These are phyloP conservation scores for Mycena haematopus DNA, from an alignment of 768 basidiomycete genomes.

Conservation along the genomic window DNA sequence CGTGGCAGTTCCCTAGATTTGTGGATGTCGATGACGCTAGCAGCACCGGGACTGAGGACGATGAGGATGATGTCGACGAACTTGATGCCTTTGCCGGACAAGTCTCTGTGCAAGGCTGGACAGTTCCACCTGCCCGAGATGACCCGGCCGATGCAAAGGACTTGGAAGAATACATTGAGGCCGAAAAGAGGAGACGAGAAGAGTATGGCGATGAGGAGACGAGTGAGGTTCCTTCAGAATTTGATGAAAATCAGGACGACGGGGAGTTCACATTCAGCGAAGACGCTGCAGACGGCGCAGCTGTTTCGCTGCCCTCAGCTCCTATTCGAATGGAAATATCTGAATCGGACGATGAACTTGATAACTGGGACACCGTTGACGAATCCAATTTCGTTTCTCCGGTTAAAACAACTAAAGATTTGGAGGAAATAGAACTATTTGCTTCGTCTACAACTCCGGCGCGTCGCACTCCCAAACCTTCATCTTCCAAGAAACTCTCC, in stretches of 20 bases:
- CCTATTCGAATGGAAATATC: conserved; percentile 27
- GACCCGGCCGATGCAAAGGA: conserved; percentile 65
- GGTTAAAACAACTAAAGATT: neutral
- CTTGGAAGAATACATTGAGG: conserved; percentile 68
- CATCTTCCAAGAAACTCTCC: conserved; percentile 9
- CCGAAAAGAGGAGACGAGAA: conserved; percentile 60
- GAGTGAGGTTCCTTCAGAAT: conserved; percentile 31
- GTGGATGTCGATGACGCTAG: too few species aligned
- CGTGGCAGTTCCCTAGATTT: too few species aligned
- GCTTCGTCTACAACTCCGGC: neutral
- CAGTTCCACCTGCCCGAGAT: conserved; percentile 51
- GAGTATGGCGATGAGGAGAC: conserved; percentile 55
- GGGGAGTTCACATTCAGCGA: neutral
- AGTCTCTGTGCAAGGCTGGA: conserved; percentile 36
- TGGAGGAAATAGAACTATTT: conserved; percentile 2
- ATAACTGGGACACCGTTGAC: conserved; percentile 35
- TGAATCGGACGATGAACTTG: conserved; percentile 57
- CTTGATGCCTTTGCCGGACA: conserved; percentile 55
- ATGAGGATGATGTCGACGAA: conserved; percentile 70
- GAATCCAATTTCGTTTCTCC: conserved; percentile 22
- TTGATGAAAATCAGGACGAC: conserved; percentile 1
- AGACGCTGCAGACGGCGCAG: neutral
- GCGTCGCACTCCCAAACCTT: neutral
- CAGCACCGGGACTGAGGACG: too few species aligned
- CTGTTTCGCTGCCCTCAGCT: neutral